phyloP scores from a whole-genome alignment of 2,329 filamentous ascomycete species.

The Diatrype stigma region DNA sequence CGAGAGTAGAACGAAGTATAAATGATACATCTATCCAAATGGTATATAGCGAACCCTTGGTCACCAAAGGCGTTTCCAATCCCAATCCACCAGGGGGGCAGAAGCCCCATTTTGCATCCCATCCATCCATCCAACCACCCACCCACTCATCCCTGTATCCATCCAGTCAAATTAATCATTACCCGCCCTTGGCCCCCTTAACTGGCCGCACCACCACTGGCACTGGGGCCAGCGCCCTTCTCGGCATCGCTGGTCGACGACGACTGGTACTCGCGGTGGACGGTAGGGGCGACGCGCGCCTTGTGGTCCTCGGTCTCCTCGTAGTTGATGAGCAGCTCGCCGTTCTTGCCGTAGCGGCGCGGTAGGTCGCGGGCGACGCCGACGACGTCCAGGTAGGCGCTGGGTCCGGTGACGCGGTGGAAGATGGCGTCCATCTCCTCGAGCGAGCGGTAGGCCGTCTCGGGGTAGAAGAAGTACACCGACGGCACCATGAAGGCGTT shows the following conservation, averaged over 20 bases:
- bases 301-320: conserved; percentile 38
- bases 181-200: neutral
- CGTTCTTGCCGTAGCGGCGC: conserved; percentile 54
- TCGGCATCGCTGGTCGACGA: conserved; percentile 12
- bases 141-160: too few relatives aligned
- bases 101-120: too few relatives aligned
- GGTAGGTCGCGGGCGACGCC: conserved; percentile 44
- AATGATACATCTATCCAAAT: too few relatives aligned
- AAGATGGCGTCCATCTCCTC: conserved; percentile 67
- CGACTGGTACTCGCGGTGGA: conserved; percentile 11
- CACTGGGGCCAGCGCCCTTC: conserved; percentile 15
- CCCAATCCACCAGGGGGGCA: too few relatives aligned
- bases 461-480: conserved; percentile 61
- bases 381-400: conserved; percentile 38
- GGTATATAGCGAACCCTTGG: too few relatives aligned
- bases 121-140: too few relatives aligned
- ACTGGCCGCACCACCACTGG: neutral
- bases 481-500: conserved; percentile 56
- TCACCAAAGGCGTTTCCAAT: too few relatives aligned
- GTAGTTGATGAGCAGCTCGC: conserved; percentile 49
- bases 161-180: too few relatives aligned
- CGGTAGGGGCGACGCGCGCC: conserved; percentile 12
- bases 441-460: conserved; percentile 59
- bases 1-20: too few relatives aligned
- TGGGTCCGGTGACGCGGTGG: conserved; percentile 46